Evolutionary conservation across 257 asterid species (phyloP), one percentile per base, ranked within the genome.

Genomic region (Eucommia ulmoides): DNA sequence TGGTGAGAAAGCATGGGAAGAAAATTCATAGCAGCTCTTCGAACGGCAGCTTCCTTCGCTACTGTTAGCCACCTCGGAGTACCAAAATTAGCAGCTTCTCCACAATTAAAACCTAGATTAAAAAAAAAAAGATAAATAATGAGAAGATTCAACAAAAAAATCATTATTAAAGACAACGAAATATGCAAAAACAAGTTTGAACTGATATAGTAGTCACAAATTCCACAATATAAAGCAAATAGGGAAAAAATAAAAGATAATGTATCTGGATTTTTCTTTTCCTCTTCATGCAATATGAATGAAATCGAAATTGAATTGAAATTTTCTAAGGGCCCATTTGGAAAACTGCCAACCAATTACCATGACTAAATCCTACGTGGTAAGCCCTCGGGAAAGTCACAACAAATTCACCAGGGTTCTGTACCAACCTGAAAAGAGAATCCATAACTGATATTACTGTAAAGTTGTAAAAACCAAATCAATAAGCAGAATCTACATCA

Each of bases 1-100:
- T 89, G 98, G 64, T 89, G 98, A 60, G 98, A 89, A 60, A 89
- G 98, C 98, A 89, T 89, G 58, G 98, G 98, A 70, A 85, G 94
- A 70, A 64, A 81, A 76, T 83, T 86, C 98, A 89, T 89, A 55
- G 83, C 96, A 73, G 98, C 94, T 75, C 98, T 74, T 24, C 96
- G 93, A 51, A 86, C 81, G 55, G 96, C 98, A 63, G 98, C 98
- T 65, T 89, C 94, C 74, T 89, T 89, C 53, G 98, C 98, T 58
- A 89, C 80, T 41, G 85, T 44, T 65, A 89, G 98, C 98, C 98
- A 89, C 73, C 69, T 68, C 16, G 96, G 89, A 44, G 98, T 89
- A 53, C 93, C 89, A 59, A 89, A 89, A 74, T 89, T 89, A 55
- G 98, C 96, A 65, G 98, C 98, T 80, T 89, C 98, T 45, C 98